Percentiles rank a stretch among this genome's conserved stretches.
phyloP scores from a whole-genome alignment of 78 protist species.

The Isochrysis galbana region DNA sequence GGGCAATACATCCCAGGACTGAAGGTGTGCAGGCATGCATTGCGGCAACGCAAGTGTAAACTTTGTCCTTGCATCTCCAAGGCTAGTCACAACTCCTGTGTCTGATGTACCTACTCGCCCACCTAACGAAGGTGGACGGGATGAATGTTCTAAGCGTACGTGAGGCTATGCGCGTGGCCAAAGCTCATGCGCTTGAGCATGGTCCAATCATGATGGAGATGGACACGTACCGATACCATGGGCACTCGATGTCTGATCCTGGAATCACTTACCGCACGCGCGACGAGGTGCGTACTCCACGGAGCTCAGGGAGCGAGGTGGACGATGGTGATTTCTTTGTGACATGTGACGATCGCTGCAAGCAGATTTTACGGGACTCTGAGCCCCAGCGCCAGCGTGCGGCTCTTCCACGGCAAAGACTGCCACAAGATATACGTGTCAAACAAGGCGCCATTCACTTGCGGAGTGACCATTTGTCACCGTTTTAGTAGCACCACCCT shows the following conservation, averaged over 20 bases:
- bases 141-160: constrained; percentile 89
- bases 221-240: constrained; percentile 92
- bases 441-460: too few species aligned
- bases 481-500: too few species aligned
- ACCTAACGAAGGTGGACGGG: constrained; percentile 76
- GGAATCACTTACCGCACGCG: constrained; percentile 58
- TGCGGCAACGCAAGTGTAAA: neutral
- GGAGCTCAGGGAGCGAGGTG: neutral
- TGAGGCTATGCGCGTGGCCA: constrained; percentile 58
- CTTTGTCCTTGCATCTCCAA: neutral
- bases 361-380: neutral
- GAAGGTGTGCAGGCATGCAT: too few species aligned
- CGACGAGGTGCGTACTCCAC: neutral
- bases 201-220: constrained; percentile 74
- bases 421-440: too few species aligned
- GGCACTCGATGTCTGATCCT: constrained; percentile 98
- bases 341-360: neutral
- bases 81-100: neutral
- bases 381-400: neutral
- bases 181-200: constrained; percentile 64
- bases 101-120: neutral
- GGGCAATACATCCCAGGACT: constrained; percentile 65
- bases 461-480: too few species aligned
- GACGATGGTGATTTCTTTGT: neutral
- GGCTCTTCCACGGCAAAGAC: neutral